Evolutionary conservation across 768 basidiomycete species (phyloP).

Genomic region (Aureoboletus auriporus): DNA sequence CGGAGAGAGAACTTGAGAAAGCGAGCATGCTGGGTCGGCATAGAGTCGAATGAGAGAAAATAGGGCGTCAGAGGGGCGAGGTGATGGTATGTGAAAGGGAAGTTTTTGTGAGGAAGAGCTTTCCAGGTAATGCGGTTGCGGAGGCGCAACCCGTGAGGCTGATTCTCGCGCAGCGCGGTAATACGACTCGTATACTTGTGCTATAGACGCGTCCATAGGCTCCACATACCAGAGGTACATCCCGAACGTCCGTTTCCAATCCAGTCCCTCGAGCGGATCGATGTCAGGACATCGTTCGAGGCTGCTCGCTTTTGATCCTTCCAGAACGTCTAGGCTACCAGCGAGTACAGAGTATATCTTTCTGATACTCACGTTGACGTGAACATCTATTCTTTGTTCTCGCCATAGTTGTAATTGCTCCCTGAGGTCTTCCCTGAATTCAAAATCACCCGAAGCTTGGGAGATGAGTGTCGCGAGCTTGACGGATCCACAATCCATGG

Average conservation of each 20-base stretch:
- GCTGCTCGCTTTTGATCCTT: conserved; percentile 50
- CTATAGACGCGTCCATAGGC: conserved; percentile 64
- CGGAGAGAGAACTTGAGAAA: conserved; percentile 66
- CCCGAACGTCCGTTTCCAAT: conserved; percentile 94
- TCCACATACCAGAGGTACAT: conserved; percentile 87
- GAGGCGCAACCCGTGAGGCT: conserved; percentile 43
- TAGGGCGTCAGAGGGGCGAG: conserved; percentile 63
- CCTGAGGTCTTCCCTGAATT: conserved; percentile 68
- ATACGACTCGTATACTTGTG: conserved; percentile 65
- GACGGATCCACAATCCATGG: conserved; percentile 71
- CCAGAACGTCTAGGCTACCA: conserved; percentile 63
- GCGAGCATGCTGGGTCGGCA: conserved; percentile 66
- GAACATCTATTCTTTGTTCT: conserved; percentile 65
- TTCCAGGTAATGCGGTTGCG: conserved; percentile 58
- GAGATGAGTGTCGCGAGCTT: conserved; percentile 87
- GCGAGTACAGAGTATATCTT: conserved; percentile 82
- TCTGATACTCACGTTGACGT: conserved; percentile 63
- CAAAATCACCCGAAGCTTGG: conserved; percentile 76
- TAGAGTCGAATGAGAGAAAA: conserved; percentile 79
- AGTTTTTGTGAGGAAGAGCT: conserved; percentile 17
- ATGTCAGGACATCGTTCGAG: conserved; percentile 53
- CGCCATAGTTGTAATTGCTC: conserved; percentile 83
- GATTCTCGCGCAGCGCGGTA: conserved; percentile 38
- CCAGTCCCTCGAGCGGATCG: conserved; percentile 65
- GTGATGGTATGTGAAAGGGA: conserved; percentile 41